Evolutionary conservation across 345 rosid species (phyloP).

Genomic region (Fremontodendron californicum): DNA sequence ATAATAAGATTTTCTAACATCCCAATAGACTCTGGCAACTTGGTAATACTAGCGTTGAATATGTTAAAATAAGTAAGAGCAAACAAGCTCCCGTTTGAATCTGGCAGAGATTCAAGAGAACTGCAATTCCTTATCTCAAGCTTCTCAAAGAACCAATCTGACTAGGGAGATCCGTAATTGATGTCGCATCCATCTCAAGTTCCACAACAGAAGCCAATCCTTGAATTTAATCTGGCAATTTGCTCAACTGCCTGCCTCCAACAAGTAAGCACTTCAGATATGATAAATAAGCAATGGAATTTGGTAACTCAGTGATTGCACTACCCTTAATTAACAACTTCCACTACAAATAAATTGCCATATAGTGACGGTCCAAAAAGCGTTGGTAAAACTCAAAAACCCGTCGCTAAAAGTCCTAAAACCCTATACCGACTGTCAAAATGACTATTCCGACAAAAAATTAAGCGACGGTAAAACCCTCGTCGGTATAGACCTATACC

Average conservation of each 20-base stretch:
- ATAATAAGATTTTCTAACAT: slow-evolving; percentile 37
- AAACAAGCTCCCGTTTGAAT: slow-evolving; percentile 36
- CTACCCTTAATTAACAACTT: slow-evolving; percentile 11
- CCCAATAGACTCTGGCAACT: slow-evolving; percentile 52
- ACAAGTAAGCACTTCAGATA: slow-evolving; percentile 27
- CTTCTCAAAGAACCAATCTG: slow-evolving; percentile 36
- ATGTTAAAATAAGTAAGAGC: slow-evolving; percentile 31
- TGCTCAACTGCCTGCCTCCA: slow-evolving; percentile 22
- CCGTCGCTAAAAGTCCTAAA: no score
- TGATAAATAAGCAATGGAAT: slow-evolving; percentile 39
- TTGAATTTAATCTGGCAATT: slow-evolving; percentile 42
- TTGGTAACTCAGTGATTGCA: slow-evolving; percentile 36
- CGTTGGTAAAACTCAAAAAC: no score
- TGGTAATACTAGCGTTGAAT: slow-evolving; percentile 20
- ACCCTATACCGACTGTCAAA: no score
- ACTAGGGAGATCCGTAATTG: slow-evolving; percentile 34
- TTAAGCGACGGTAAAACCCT: no score
- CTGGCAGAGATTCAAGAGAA: slow-evolving; percentile 30
- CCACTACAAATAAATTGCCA: no score
- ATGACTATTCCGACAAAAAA: no score
- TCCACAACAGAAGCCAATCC: slow-evolving; percentile 34
- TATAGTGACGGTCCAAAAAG: no score
- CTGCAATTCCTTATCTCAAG: slow-evolving; percentile 28
- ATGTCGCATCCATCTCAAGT: slow-evolving; percentile 22
- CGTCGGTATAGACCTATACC: no score